Evolutionary conservation across 345 rosid species (phyloP).

Genomic region (Arabidopsis arenosa): DNA sequence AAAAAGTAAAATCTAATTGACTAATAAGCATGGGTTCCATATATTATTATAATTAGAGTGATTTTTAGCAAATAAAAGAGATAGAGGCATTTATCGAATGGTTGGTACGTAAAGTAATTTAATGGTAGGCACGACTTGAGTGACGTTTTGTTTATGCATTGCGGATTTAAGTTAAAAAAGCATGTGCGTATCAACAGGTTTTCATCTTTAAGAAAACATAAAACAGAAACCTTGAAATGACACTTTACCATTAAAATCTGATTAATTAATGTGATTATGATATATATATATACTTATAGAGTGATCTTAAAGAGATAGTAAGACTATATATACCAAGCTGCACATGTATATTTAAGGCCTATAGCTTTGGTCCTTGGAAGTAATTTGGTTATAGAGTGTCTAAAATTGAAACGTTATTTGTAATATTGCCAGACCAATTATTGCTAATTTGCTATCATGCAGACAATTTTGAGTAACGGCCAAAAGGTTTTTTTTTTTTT

Average conservation of each 20-base stretch:
- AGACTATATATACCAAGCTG: not conserved
- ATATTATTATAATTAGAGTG: not conserved
- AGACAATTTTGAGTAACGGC: too few relatives aligned
- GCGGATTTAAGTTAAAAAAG: not conserved
- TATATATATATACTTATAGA: too few relatives aligned
- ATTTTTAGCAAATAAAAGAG: not conserved
- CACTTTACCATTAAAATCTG: not conserved
- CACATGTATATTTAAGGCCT: too few relatives aligned
- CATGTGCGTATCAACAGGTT: slow-evolving; percentile 6
- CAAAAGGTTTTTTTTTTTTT: too few relatives aligned
- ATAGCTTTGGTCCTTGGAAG: too few relatives aligned
- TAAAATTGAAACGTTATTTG: too few relatives aligned
- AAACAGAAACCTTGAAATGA: not conserved
- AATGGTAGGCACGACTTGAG: not conserved
- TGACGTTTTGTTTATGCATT: not conserved
- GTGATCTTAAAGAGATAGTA: not conserved
- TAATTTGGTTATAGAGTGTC: too few relatives aligned
- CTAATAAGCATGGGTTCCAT: not conserved
- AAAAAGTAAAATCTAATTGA: not conserved
- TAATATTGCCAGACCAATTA: too few relatives aligned
- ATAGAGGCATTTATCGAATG: not conserved
- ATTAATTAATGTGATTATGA: not conserved
- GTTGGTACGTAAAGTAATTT: slow-evolving; percentile 4
- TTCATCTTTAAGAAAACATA: not conserved
- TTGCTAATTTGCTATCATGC: too few relatives aligned